These are phyloP conservation scores for Colletotrichum musicola DNA, from an alignment of 2,329 filamentous ascomycete genomes.

Conservation along the genomic window DNA sequence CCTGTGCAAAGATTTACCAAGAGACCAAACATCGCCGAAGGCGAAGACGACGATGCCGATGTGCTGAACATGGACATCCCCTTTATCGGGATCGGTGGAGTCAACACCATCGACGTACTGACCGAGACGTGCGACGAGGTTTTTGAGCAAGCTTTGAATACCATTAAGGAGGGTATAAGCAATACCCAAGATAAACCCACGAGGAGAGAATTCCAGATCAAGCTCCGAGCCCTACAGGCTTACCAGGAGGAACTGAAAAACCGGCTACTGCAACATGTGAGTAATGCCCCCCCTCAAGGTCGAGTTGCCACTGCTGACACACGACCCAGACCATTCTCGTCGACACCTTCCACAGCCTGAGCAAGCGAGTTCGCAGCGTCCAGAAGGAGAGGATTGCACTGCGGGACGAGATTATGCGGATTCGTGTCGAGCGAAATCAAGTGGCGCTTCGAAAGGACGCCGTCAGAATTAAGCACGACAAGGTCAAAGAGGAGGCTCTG, in stretches of 20 bases:
- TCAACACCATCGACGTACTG: constrained; percentile 74
- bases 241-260: constrained; percentile 70
- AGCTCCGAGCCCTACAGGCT: constrained; percentile 68
- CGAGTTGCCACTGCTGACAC: constrained; percentile 33
- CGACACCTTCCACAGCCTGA: constrained; percentile 69
- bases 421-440: constrained; percentile 71
- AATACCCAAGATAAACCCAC: constrained; percentile 58
- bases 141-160: constrained; percentile 62
- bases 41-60: constrained; percentile 56
- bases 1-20: constrained; percentile 72
- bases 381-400: constrained; percentile 69
- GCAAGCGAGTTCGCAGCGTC: constrained; percentile 68
- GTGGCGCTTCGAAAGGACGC: constrained; percentile 74
- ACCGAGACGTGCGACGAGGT: constrained; percentile 72
- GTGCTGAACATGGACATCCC: constrained; percentile 65
- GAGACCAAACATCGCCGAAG: constrained; percentile 54
- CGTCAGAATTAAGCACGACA: constrained; percentile 70
- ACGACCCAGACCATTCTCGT: constrained; percentile 66
- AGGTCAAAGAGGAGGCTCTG: constrained; percentile 63
- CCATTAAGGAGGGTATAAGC: constrained; percentile 55
- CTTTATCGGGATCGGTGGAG: constrained; percentile 65
- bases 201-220: constrained; percentile 67
- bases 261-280: constrained; percentile 70
- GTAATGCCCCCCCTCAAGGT: constrained; percentile 44
- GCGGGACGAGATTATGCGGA: constrained; percentile 70